Base-by-base conservation (phyloP, 805 yeast species). In the Schizosaccharomyces octosporus region DNA sequence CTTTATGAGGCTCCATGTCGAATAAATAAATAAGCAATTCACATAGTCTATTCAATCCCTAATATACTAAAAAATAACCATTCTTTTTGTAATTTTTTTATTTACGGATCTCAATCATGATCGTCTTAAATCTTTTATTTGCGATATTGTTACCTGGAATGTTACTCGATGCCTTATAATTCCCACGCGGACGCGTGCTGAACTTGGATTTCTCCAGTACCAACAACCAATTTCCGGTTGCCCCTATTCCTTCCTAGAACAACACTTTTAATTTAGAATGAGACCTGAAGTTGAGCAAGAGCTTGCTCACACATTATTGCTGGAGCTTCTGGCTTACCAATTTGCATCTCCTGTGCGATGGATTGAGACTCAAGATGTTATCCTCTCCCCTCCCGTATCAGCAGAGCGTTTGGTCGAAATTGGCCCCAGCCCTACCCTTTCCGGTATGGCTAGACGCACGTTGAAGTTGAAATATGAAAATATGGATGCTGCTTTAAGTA, bases 331-430 rank as follows among this genome's bases (percentile, higher is more conserved):
- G 75, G 97, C 98, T 62, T 93, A 89, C 76, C 99, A 93, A 75
- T 93, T 93, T 70, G 99, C 99, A 60, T 89, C 97, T 64, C 98
- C 99, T 59, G 99, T 93, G 66, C 83, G 97, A 79, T 93, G 99
- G 97, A 93, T 94, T 73, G 98, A 94, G 73, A 93, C 98, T 64
- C 99, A 93, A 75, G 98, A 93, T 76, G 97, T 93, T 63, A 85
- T 93, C 72, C 80, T 93, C 72, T 93, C 88, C 68, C 84, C 81
- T 80, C 88, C 90, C 75, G 24, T 29, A 9, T 51, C 57, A 29
- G 85, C 97, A 64, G 98, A 94, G 76, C 81, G 98, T 71, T 90
- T 93, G 64, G 96, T 93, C 66, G 99, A 93, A 75, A 87, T 93
- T 66, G 99, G 99, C 62, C 99, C 99, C 64, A 88, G 97, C 59